phyloP scores from a whole-genome alignment of 2,329 filamentous ascomycete species.

The Aspergillus spinulosporus region DNA sequence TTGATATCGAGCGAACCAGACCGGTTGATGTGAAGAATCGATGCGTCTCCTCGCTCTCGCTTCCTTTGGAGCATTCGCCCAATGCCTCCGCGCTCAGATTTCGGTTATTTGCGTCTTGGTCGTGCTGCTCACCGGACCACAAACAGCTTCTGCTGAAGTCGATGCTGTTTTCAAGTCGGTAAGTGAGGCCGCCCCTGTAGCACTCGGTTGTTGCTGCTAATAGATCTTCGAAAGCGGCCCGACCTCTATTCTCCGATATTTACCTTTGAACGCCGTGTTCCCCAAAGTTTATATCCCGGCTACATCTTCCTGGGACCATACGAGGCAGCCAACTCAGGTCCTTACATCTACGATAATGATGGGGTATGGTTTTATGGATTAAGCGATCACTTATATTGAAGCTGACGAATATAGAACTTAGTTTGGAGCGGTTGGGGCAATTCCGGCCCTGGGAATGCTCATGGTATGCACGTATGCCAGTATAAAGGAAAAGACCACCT shows the following conservation, averaged over 20 bases:
- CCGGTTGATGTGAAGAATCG: constrained; percentile 29
- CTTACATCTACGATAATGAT: constrained; percentile 55
- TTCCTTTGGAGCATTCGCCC: constrained; percentile 18
- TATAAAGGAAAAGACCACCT: constrained; percentile 52
- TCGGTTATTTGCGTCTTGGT: constrained; percentile 20
- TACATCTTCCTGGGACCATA: constrained; percentile 56
- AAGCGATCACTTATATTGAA: too few species aligned
- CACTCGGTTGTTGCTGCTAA: constrained; percentile 2
- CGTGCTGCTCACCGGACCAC: constrained; percentile 23
- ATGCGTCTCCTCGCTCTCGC: constrained; percentile 27
- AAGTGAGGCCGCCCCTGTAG: constrained; percentile 16
- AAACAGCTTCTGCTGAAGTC: constrained; percentile 28
- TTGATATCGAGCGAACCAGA: neutral
- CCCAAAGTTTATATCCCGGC: constrained; percentile 44
- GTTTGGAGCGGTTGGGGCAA: constrained; percentile 53
- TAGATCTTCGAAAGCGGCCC: constrained; percentile 32
- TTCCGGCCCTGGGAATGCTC: constrained; percentile 51
- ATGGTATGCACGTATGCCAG: constrained; percentile 51
- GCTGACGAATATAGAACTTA: constrained; percentile 39
- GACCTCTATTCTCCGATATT: constrained; percentile 42
- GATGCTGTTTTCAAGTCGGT: constrained; percentile 42
- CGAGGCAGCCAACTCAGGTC: constrained; percentile 49
- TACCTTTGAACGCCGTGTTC: constrained; percentile 30
- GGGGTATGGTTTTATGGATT: too few species aligned
- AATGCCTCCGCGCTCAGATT: constrained; percentile 10